Evolutionary conservation across 2,329 filamentous ascomycete species (phyloP).

Genomic region (Phaeosphaeriaceae sp.): DNA sequence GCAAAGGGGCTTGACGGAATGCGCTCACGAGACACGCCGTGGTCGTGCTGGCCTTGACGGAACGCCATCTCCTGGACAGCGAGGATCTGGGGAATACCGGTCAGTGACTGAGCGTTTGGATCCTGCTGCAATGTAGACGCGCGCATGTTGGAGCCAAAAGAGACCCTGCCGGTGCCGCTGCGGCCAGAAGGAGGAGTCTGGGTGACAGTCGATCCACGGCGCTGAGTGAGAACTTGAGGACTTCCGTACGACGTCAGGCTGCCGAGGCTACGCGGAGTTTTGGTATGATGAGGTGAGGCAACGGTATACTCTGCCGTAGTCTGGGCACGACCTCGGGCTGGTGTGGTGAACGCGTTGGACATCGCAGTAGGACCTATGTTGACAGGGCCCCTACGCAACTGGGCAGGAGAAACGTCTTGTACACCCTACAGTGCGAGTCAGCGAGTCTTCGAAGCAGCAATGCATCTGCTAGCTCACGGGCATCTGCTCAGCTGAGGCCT

Average conservation of each 20-base stretch:
- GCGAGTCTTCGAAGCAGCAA: not conserved
- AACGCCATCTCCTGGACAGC: constrained; percentile 34
- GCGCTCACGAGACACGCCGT: constrained; percentile 6
- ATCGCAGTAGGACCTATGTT: not conserved
- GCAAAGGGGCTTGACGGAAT: constrained; percentile 27
- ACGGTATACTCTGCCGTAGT: constrained; percentile 2
- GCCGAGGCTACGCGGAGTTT: not conserved
- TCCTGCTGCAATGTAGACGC: constrained; percentile 5
- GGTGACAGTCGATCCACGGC: constrained; percentile 7
- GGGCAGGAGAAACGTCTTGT: constrained; percentile 8
- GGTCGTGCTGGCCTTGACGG: constrained; percentile 29
- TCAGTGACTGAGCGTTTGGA: constrained; percentile 10
- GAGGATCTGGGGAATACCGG: constrained; percentile 23
- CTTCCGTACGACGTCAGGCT: not conserved
- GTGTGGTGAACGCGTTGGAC: constrained; percentile 3
- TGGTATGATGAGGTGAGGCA: constrained; percentile 11
- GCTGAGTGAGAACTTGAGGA: not conserved
- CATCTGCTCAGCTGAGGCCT: constrained; percentile 7
- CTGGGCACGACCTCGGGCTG: not conserved
- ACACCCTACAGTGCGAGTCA: not conserved
- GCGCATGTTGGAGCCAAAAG: constrained; percentile 7
- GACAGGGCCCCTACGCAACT: constrained; percentile 4
- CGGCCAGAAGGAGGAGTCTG: constrained; percentile 5
- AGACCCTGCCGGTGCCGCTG: constrained; percentile 5
- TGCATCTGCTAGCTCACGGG: constrained; percentile 11